Conservation (phyloP, 148 eudicot species). For the Suaeda aralocaspica region DNA sequence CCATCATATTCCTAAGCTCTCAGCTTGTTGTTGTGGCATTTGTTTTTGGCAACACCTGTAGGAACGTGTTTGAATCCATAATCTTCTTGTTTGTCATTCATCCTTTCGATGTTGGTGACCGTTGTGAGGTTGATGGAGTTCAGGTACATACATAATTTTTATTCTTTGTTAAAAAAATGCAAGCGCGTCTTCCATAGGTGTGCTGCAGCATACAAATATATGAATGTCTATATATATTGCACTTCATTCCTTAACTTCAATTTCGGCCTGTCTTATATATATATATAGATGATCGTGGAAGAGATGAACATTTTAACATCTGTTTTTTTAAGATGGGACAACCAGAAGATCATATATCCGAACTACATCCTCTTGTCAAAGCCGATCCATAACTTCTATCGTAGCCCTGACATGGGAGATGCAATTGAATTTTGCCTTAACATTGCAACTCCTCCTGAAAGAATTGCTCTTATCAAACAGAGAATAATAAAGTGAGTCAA, state of each 20-base stretch:
- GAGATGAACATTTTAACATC: conserved; percentile 86
- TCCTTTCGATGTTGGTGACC: conserved; percentile 82
- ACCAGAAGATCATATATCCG: conserved; percentile 57
- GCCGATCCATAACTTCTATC: conserved; percentile 61
- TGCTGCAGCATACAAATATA: too few species aligned
- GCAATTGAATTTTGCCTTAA: conserved; percentile 55
- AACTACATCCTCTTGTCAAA: conserved; percentile 54
- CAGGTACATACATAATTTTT: conserved; percentile 49
- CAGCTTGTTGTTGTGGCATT: conserved; percentile 73
- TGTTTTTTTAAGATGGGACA: conserved; percentile 61
- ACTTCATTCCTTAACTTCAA: neutral
- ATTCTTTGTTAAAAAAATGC: too few species aligned
- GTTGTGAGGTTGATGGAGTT: conserved; percentile 75
- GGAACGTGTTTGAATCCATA: conserved; percentile 69
- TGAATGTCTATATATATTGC: neutral
- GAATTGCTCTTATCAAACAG: conserved; percentile 53
- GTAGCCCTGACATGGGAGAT: conserved; percentile 88
- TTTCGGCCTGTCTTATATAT: neutral
- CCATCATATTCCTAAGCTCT: conserved; percentile 56
- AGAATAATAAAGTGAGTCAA: conserved; percentile 44
- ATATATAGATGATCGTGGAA: conserved; percentile 80
- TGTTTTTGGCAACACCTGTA: conserved; percentile 74
- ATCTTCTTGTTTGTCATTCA: conserved; percentile 74
- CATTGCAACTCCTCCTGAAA: conserved; percentile 69
- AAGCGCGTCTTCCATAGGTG: too few species aligned